Base-by-base conservation (phyloP, 164 flowering plant genomes). In the Sedum album region DNA sequence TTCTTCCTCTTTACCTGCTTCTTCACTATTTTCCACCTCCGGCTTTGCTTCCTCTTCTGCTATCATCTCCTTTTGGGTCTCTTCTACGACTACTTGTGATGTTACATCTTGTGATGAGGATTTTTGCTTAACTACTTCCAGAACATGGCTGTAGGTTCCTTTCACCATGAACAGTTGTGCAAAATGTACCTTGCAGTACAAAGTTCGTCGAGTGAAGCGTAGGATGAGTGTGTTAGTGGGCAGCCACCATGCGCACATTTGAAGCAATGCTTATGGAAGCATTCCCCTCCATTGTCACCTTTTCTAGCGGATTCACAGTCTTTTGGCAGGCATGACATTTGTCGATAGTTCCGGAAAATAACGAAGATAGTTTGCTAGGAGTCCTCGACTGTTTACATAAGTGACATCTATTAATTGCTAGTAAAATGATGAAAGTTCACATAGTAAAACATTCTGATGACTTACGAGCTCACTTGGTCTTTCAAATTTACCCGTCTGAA, bases 201-300 rank as follows among this genome's bases (percentile, higher is more conserved):
- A n/a, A n/a, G n/a, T n/a, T n/a, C n/a, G n/a, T n/a, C n/a, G n/a
- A n/a, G n/a, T n/a, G n/a, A n/a, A n/a, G n/a, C n/a, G n/a, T n/a
- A n/a, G n/a, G n/a, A n/a, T n/a, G n/a, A n/a, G n/a, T n/a, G n/a
- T n/a, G n/a, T n/a, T n/a, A n/a, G n/a, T n/a, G n/a, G n/a, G n/a
- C n/a, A n/a, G n/a, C n/a, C n/a, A n/a, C n/a, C n/a, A n/a, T n/a
- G n/a, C n/a, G n/a, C n/a, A n/a, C n/a, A n/a, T n/a, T n/a, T n/a
- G n/a, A n/a, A n/a, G n/a, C n/a, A n/a, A n/a, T n/a, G n/a, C n/a
- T n/a, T n/a, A n/a, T n/a, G n/a, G n/a, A n/a, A 61, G 0, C 5
- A 30, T 61, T 61, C 65, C n/a, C 65, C 65, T 61, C 65, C 65
- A 61, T 61, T 26, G 65, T n/a, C n/a, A 63, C 66, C 66, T 63